Conservation (phyloP, 2,329 filamentous ascomycete genomes). For the Acrodontium crateriforme region DNA sequence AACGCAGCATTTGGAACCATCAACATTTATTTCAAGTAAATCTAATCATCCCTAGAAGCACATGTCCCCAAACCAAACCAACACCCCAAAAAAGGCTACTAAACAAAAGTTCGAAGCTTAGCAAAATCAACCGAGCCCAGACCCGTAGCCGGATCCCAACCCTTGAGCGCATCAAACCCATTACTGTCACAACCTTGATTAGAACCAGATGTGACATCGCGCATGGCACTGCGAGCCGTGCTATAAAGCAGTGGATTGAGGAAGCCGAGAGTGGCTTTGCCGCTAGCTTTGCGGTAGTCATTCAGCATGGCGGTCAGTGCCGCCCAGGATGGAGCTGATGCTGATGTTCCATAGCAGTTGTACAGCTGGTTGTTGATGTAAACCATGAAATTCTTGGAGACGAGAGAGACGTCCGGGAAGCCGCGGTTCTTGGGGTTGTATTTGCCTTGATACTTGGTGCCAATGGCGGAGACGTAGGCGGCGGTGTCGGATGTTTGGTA, state of each 20-base stretch:
- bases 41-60: too few species aligned
- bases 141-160: slow-evolving; percentile 11
- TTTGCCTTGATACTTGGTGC: slow-evolving; percentile 22
- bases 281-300: slow-evolving; percentile 18
- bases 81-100: too few species aligned
- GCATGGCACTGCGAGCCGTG: slow-evolving; percentile 23
- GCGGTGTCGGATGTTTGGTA: slow-evolving; percentile 28
- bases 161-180: slow-evolving; percentile 13
- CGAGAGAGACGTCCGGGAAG: slow-evolving; percentile 29
- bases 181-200: slow-evolving; percentile 23
- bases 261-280: slow-evolving; percentile 26
- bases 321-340: slow-evolving; percentile 34
- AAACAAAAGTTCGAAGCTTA: neutral
- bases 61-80: too few species aligned
- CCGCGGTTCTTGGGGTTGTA: slow-evolving; percentile 36
- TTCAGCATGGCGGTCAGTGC: slow-evolving; percentile 32
- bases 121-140: neutral
- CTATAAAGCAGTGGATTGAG: slow-evolving; percentile 30
- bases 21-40: too few species aligned
- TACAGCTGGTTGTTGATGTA: slow-evolving; percentile 24
- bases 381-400: slow-evolving; percentile 8
- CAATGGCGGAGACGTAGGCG: slow-evolving; percentile 25
- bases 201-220: slow-evolving; percentile 20
- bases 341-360: slow-evolving; percentile 35
- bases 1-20: too few species aligned